Conservation (phyloP, 1,284 basidiomycete species). For the Neonothopanus nambi region DNA sequence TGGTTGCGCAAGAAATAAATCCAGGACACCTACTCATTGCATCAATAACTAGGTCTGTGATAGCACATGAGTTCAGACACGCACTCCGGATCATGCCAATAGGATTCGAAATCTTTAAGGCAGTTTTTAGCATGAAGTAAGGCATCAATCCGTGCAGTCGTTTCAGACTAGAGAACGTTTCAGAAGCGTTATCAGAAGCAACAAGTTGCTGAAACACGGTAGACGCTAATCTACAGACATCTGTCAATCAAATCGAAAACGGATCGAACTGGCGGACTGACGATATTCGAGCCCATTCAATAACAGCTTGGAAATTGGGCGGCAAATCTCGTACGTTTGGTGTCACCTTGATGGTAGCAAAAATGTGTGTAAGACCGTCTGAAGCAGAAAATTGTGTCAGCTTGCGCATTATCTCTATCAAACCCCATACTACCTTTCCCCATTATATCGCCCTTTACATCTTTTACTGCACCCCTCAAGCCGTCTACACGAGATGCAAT, state of each 20-base stretch:
- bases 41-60: conserved; percentile 1
- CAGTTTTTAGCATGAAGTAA: conserved; percentile 93
- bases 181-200: conserved; percentile 90
- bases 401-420: background rate
- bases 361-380: conserved; percentile 89
- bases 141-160: conserved; percentile 96
- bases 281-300: conserved; percentile 98
- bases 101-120: conserved; percentile 93
- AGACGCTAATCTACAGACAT: conserved; percentile 71
- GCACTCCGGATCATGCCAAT: conserved; percentile 88
- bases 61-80: conserved; percentile 15
- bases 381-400: conserved; percentile 9
- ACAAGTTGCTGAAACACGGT: conserved; percentile 96
- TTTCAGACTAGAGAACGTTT: conserved; percentile 87
- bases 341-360: conserved; percentile 85
- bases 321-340: conserved; percentile 82
- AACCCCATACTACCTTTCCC: conserved; percentile 57
- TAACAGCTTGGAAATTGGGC: conserved; percentile 81
- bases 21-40: conserved; percentile 61
- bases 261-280: conserved; percentile 37
- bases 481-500: conserved; percentile 86
- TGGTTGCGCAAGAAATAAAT: conserved; percentile 97
- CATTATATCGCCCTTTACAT: conserved; percentile 91
- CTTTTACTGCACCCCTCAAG: conserved; percentile 81
- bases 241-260: conserved; percentile 7